These are phyloP conservation scores for Globisporangium nodosum DNA, from an alignment of 352 stramenopile genomes.

Conservation along the genomic window DNA sequence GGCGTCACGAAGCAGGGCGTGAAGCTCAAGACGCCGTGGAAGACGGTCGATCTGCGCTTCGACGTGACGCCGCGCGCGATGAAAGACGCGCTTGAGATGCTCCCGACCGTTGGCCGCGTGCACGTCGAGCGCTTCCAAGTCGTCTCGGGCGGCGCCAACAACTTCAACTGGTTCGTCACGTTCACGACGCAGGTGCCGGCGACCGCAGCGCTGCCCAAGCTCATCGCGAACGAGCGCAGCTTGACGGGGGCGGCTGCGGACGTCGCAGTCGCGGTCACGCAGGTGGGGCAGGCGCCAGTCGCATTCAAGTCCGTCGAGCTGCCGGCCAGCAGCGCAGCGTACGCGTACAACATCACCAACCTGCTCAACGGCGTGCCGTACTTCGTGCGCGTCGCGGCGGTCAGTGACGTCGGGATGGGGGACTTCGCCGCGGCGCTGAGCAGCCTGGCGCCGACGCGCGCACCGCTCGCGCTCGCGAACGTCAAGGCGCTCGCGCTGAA, in stretches of 20 bases:
- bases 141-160: constrained; percentile 37
- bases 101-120: constrained; percentile 87
- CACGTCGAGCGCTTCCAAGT: constrained; percentile 81
- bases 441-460: constrained; percentile 38
- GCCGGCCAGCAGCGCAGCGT: constrained; percentile 6
- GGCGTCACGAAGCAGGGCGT: constrained; percentile 36
- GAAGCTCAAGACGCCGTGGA: constrained; percentile 46
- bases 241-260: constrained; percentile 28
- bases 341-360: constrained; percentile 51
- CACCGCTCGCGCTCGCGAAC: constrained; percentile 46
- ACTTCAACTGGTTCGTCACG: constrained; percentile 88
- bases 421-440: constrained; percentile 34
- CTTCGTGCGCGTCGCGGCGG: constrained; percentile 73
- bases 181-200: constrained; percentile 67
- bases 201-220: constrained; percentile 25
- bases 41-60: constrained; percentile 46
- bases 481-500: constrained; percentile 29
- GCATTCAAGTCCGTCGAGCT: constrained; percentile 35
- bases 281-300: constrained; percentile 25
- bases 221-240: constrained; percentile 49
- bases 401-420: constrained; percentile 79
- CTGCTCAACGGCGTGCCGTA: constrained; percentile 59
- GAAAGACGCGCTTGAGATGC: constrained; percentile 79
- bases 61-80: constrained; percentile 54
- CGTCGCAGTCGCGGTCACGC: constrained; percentile 17